These are phyloP conservation scores for Eragrostis nindensis DNA, from an alignment of 176 grass and related monocot species.

Conservation along the genomic window DNA sequence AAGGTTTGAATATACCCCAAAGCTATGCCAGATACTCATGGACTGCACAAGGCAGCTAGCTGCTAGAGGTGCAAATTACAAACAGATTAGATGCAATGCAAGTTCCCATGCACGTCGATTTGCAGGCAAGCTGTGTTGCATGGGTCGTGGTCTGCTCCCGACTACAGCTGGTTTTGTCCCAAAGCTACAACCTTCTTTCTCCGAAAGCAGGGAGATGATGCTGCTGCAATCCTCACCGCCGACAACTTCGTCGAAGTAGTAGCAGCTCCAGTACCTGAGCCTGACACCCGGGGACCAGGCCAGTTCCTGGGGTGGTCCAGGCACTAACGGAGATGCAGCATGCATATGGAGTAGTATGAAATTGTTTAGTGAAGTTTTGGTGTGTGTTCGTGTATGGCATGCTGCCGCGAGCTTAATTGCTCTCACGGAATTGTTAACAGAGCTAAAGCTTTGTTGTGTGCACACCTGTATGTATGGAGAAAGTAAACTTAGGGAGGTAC, in stretches of 20 bases:
- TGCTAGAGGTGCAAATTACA: not conserved
- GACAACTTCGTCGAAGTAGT: constrained; percentile 34
- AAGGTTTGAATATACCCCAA: constrained; percentile 43
- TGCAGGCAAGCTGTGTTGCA: constrained; percentile 31
- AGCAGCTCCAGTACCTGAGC: constrained; percentile 25
- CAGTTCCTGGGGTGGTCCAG: not conserved
- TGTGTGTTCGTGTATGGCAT: not conserved
- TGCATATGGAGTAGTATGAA: not conserved
- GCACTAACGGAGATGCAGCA: not conserved
- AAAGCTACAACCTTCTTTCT: constrained; percentile 10
- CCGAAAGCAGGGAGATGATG: not conserved
- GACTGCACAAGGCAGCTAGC: not conserved
- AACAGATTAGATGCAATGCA: constrained; percentile 43
- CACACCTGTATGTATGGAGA: not conserved
- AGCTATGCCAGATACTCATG: constrained; percentile 37
- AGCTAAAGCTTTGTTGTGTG: not conserved
- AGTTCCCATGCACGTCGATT: constrained; percentile 53
- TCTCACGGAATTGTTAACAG: not conserved
- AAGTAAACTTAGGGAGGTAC: too few relatives aligned
- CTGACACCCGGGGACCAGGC: constrained; percentile 46
- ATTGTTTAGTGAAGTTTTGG: not conserved
- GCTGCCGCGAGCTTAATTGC: not conserved
- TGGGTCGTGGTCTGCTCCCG: constrained; percentile 28
- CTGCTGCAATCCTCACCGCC: constrained; percentile 1
- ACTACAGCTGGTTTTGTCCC: constrained; percentile 47